Conservation (phyloP, 2,329 filamentous ascomycete species). For the Cladosporium colombiae region DNA sequence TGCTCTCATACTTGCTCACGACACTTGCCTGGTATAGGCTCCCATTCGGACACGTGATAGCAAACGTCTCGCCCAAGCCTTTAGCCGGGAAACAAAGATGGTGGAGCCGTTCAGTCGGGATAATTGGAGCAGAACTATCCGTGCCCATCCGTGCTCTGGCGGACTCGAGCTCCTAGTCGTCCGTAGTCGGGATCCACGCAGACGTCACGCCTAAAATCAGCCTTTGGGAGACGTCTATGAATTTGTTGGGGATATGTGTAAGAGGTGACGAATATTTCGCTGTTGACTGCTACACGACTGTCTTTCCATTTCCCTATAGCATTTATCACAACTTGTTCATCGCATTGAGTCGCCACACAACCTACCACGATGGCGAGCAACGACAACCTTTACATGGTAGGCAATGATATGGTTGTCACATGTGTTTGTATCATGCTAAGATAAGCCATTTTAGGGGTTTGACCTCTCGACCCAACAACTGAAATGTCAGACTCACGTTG, state of each 20-base stretch:
- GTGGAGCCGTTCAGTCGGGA: slow-evolving; percentile 1
- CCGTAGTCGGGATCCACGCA: slow-evolving; percentile 11
- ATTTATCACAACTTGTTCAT: not conserved
- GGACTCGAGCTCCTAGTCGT: not conserved
- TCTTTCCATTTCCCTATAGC: not conserved
- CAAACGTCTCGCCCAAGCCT: not conserved
- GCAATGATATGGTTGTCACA: not conserved
- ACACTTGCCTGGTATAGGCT: not conserved
- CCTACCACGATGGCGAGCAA: slow-evolving; percentile 16
- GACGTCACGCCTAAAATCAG: slow-evolving; percentile 13
- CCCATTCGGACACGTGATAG: not conserved
- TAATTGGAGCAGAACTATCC: not conserved
- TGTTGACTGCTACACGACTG: not conserved
- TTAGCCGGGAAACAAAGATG: slow-evolving; percentile 4
- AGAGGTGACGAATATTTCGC: not conserved
- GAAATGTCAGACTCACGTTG: slow-evolving; percentile 62
- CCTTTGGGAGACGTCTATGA: slow-evolving; percentile 4
- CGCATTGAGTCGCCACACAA: not conserved
- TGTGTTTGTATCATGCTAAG: not conserved
- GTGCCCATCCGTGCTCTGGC: not conserved
- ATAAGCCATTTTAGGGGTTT: slow-evolving; percentile 60
- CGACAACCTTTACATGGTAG: slow-evolving; percentile 19
- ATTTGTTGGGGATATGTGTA: slow-evolving; percentile 2
- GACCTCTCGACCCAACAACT: slow-evolving; percentile 96
- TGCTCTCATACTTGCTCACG: not conserved